phyloP scores from a whole-genome alignment of 371 early-diverging fungal genomes.

The Neoconidiobolus thromboides region DNA sequence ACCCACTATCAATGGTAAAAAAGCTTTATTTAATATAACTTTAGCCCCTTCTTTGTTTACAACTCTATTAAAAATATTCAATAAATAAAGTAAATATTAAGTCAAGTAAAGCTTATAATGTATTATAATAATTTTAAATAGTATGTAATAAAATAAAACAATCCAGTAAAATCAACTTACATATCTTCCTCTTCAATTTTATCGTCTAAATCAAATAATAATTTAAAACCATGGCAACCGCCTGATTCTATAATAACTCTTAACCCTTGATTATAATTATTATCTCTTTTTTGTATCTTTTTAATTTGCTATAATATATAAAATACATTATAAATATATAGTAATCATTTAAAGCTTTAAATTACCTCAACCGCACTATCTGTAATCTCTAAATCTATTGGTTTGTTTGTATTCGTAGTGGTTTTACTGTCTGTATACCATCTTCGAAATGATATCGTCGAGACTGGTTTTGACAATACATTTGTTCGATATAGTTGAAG shows the following conservation, averaged over 20 bases:
- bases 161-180: conserved; percentile 5
- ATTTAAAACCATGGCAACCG: conserved; percentile 2
- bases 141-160: not conserved
- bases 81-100: not conserved
- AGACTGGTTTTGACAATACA: too few species aligned
- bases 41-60: conserved; percentile 68
- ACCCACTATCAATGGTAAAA: conserved; percentile 69
- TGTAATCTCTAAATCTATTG: too few species aligned
- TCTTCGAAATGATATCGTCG: too few species aligned
- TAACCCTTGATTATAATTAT: conserved; percentile 21
- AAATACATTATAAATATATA: too few species aligned
- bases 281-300: conserved; percentile 31
- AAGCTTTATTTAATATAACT: conserved; percentile 61
- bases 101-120: too few species aligned
- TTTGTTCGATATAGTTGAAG: too few species aligned
- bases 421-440: too few species aligned
- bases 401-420: too few species aligned
- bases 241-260: conserved; percentile 3
- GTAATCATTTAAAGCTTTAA: too few species aligned
- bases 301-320: conserved; percentile 31
- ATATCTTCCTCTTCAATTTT: conserved; percentile 7
- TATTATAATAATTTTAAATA: too few species aligned
- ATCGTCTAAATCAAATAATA: not conserved
- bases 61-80: conserved; percentile 21
- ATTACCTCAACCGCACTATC: too few species aligned